Conservation (phyloP, 768 basidiomycete genomes). For the Collybia nuda region DNA sequence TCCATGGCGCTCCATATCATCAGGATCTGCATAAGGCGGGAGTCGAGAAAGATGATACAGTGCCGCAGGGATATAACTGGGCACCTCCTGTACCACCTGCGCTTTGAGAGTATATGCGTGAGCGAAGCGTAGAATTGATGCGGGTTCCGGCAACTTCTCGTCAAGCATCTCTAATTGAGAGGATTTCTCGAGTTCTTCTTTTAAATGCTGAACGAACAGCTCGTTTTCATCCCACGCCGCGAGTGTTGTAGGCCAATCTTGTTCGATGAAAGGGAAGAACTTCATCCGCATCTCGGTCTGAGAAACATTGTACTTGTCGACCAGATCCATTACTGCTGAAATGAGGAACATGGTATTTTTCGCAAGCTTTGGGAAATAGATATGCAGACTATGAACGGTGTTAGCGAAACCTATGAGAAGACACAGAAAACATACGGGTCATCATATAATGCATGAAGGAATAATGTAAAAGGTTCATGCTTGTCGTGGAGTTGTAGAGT, state of each 20-base stretch:
- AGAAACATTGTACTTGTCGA: slow-evolving; percentile 7
- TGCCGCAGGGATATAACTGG: slow-evolving; percentile 9
- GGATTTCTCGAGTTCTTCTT: slow-evolving; percentile 1
- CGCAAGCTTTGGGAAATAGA: slow-evolving; percentile 2
- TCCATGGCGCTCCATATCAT: neutral
- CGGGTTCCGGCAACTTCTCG: slow-evolving; percentile 8
- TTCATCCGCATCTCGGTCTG: neutral
- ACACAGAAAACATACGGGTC: slow-evolving; percentile 1
- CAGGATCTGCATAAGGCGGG: slow-evolving; percentile 7
- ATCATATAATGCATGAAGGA: slow-evolving; percentile 10
- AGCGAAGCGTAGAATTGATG: slow-evolving; percentile 8
- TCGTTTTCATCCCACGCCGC: slow-evolving; percentile 9
- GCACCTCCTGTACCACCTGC: neutral
- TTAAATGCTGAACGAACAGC: neutral
- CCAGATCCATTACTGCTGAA: slow-evolving; percentile 6
- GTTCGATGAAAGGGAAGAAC: slow-evolving; percentile 5
- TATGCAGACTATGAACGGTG: slow-evolving; percentile 4
- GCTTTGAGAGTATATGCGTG: slow-evolving; percentile 4
- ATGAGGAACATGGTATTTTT: slow-evolving; percentile 6
- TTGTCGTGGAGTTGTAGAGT: slow-evolving; percentile 6
- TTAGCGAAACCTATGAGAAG: neutral
- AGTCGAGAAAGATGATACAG: slow-evolving; percentile 14
- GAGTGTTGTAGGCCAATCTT: slow-evolving; percentile 9
- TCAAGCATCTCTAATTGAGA: slow-evolving; percentile 1
- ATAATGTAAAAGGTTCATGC: slow-evolving; percentile 2